Conservation (phyloP, 768 basidiomycete genomes). For the Tylopilus sp. region DNA sequence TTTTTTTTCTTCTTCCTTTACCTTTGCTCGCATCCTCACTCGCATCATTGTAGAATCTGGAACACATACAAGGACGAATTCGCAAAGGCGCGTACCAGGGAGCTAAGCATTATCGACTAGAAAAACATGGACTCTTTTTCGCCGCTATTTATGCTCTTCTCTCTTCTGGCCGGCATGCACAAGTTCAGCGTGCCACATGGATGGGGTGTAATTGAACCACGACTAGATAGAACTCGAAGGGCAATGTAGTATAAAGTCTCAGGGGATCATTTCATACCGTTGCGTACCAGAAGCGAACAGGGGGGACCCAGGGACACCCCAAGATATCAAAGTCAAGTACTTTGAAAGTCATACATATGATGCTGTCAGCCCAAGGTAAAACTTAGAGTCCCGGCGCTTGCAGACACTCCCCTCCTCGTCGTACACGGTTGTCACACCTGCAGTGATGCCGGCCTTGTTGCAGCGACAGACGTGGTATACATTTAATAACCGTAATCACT, state of each 20-base stretch:
- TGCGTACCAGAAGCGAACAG: too few relatives aligned
- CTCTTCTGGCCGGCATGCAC: not conserved
- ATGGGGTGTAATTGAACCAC: not conserved
- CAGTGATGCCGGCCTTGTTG: not conserved
- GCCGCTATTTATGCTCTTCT: not conserved
- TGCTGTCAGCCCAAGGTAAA: too few relatives aligned
- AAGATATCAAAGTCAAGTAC: too few relatives aligned
- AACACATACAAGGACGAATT: slow-evolving; percentile 93
- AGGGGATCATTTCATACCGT: too few relatives aligned
- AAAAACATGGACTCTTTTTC: not conserved
- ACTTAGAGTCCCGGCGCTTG: too few relatives aligned
- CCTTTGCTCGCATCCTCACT: slow-evolving; percentile 5
- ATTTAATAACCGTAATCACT: not conserved
- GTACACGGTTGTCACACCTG: too few relatives aligned
- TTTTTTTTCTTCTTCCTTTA: not conserved
- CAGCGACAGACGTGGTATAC: not conserved
- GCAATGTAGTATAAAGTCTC: too few relatives aligned
- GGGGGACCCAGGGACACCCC: too few relatives aligned
- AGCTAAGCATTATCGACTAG: slow-evolving; percentile 76
- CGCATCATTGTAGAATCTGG: slow-evolving; percentile 68
- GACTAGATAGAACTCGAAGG: not conserved
- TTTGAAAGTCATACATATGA: too few relatives aligned
- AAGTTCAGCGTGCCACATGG: not conserved
- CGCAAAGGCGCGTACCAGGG: slow-evolving; percentile 74
- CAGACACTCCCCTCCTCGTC: too few relatives aligned